Conservation (phyloP, 2,329 filamentous ascomycete species). For the Xylariaceae sp. region DNA sequence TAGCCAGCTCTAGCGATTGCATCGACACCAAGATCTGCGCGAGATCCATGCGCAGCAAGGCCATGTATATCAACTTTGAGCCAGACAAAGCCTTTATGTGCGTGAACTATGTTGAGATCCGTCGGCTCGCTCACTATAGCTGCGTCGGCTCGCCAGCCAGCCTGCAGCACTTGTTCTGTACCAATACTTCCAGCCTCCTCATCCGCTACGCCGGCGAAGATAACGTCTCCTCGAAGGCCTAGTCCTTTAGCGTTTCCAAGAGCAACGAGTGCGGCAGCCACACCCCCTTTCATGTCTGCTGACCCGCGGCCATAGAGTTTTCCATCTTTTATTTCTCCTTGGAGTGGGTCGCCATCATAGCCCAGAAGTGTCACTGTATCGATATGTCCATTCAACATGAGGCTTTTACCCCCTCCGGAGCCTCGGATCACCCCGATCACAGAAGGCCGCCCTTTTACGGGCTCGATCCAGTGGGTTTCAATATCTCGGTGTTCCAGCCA, state of each 20-base stretch:
- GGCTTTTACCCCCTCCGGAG: constrained; percentile 47
- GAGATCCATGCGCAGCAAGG: constrained; percentile 47
- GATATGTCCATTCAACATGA: constrained; percentile 58
- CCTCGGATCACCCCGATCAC: constrained; percentile 52
- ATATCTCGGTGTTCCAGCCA: constrained; percentile 57
- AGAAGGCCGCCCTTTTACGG: constrained; percentile 50
- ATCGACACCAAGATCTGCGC: constrained; percentile 49
- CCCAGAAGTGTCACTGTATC: constrained; percentile 54
- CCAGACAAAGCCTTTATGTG: constrained; percentile 56
- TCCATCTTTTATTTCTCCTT: constrained; percentile 44
- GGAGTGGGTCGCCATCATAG: constrained; percentile 50
- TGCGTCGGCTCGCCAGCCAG: constrained; percentile 56
- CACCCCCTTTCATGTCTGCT: constrained; percentile 55
- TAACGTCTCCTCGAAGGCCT: constrained; percentile 49
- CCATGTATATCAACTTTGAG: constrained; percentile 47
- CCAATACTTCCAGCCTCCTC: constrained; percentile 56
- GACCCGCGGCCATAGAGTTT: constrained; percentile 50
- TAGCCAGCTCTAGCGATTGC: constrained; percentile 52
- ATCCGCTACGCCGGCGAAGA: constrained; percentile 57
- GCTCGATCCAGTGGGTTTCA: constrained; percentile 53
- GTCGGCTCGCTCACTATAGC: constrained; percentile 56
- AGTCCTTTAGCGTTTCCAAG: constrained; percentile 42
- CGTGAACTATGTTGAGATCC: constrained; percentile 43
- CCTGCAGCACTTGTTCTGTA: constrained; percentile 51
- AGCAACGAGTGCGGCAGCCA: constrained; percentile 50